phyloP scores from a whole-genome alignment of 1,284 basidiomycete species.

The Sanghuangporus sanghuang region DNA sequence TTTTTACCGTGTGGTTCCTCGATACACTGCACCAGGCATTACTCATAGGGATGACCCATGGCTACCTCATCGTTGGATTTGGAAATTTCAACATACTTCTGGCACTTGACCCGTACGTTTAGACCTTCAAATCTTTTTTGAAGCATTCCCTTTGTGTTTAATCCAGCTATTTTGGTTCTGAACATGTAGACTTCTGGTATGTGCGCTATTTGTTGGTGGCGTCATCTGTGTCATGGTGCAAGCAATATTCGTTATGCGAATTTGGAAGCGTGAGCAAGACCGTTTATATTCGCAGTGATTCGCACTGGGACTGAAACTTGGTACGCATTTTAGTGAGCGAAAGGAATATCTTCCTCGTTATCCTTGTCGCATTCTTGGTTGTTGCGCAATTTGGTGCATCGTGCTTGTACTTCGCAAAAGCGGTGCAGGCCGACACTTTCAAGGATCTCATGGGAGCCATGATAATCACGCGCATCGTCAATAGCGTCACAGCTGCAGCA shows the following conservation, averaged over 20 bases:
- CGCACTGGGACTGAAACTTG: background rate
- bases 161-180: background rate
- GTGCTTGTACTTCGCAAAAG: constrained; percentile 4
- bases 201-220: background rate
- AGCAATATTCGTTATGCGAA: constrained; percentile 3
- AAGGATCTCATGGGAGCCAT: background rate
- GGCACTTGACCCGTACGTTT: constrained; percentile 3
- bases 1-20: constrained; percentile 10
- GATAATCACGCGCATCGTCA: constrained; percentile 9
- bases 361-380: background rate
- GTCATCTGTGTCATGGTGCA: constrained; percentile 8
- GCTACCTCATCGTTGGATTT: constrained; percentile 10
- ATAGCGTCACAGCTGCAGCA: constrained; percentile 5
- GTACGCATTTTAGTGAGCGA: constrained; percentile 10
- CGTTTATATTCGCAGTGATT: background rate
- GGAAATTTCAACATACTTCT: background rate
- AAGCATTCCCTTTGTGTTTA: background rate
- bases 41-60: constrained; percentile 2
- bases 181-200: background rate
- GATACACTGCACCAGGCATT: constrained; percentile 15
- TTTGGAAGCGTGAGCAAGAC: constrained; percentile 3
- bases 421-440: background rate
- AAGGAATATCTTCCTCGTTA: constrained; percentile 1
- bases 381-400: constrained; percentile 4
- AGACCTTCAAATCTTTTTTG: background rate